Percentiles rank a stretch among this genome's conserved stretches.
phyloP scores from a whole-genome alignment of 2,329 filamentous ascomycete species.

The Trichoderma sp. region DNA sequence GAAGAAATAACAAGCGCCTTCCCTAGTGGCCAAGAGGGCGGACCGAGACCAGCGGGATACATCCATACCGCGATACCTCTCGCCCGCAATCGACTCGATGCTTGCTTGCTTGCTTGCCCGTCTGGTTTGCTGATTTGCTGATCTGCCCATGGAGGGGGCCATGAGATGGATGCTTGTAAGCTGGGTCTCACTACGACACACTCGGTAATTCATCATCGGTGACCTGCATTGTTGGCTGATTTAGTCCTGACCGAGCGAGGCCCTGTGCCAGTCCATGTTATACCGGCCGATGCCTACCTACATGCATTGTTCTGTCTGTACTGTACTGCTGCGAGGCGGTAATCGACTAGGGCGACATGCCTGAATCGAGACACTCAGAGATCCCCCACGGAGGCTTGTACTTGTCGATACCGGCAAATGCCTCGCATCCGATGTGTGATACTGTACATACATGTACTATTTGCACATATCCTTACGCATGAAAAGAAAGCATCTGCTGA shows the following conservation, averaged over 20 bases:
- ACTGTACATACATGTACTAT: not conserved
- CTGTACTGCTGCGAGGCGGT: not conserved
- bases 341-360: not conserved
- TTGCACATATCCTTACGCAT: not conserved
- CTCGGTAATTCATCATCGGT: conserved; percentile 17
- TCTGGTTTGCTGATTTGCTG: not conserved
- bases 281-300: not conserved
- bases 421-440: not conserved
- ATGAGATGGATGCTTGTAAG: conserved; percentile 13
- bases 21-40: not conserved
- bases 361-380: not conserved
- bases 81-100: not conserved
- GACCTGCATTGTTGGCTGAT: conserved; percentile 18
- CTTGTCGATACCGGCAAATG: not conserved
- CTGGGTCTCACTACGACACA: conserved; percentile 11
- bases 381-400: conserved; percentile 1
- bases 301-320: not conserved
- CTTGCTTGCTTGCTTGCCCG: not conserved
- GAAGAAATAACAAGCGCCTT: not conserved
- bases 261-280: not conserved
- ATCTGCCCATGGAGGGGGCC: not conserved
- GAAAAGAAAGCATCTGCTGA: not conserved
- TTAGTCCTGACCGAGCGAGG: conserved; percentile 13
- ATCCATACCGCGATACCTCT: not conserved
- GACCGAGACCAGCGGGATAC: not conserved